These are phyloP conservation scores for Anthracocystis setariae DNA, from an alignment of 1,284 basidiomycete species.

Conservation along the genomic window DNA sequence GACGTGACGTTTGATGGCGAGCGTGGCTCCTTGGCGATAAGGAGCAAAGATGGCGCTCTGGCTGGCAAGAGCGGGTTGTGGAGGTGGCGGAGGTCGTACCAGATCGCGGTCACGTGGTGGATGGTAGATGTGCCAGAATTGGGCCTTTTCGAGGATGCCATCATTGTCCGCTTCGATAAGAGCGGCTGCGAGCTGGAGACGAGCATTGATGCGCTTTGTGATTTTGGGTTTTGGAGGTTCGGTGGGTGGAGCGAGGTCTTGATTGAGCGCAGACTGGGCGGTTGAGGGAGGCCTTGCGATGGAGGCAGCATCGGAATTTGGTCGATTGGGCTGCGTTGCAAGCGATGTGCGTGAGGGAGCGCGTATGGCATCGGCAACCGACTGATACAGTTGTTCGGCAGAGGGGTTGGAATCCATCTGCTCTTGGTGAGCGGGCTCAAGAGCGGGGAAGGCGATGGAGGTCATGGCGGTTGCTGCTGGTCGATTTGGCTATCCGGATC, in stretches of 20 bases:
- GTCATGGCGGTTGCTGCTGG: constrained; percentile 13
- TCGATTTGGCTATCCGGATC: neutral
- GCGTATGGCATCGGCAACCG: constrained; percentile 17
- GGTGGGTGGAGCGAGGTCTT: constrained; percentile 2
- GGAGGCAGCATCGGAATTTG: constrained; percentile 3
- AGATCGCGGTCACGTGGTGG: constrained; percentile 25
- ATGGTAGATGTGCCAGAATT: constrained; percentile 45
- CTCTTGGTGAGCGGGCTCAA: constrained; percentile 42
- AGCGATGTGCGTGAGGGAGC: constrained; percentile 4
- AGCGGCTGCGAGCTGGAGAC: constrained; percentile 63
- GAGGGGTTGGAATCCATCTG: constrained; percentile 31
- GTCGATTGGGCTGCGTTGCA: neutral
- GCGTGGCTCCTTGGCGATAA: constrained; percentile 37
- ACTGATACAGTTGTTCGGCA: constrained; percentile 35
- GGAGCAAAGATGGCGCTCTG: constrained; percentile 62
- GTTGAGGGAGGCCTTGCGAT: constrained; percentile 2
- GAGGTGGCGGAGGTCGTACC: constrained; percentile 42
- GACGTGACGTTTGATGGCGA: constrained; percentile 37
- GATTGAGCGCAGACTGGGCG: neutral
- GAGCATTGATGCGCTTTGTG: constrained; percentile 56
- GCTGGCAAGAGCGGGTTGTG: constrained; percentile 55
- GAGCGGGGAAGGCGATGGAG: constrained; percentile 39
- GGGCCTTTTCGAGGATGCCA: constrained; percentile 47
- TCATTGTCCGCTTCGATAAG: constrained; percentile 67
- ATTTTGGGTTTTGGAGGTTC: constrained; percentile 37